Evolutionary conservation across 2,329 filamentous ascomycete genomes (phyloP).

Genomic region (Ophiocordyceps camponoti-saundersi): DNA sequence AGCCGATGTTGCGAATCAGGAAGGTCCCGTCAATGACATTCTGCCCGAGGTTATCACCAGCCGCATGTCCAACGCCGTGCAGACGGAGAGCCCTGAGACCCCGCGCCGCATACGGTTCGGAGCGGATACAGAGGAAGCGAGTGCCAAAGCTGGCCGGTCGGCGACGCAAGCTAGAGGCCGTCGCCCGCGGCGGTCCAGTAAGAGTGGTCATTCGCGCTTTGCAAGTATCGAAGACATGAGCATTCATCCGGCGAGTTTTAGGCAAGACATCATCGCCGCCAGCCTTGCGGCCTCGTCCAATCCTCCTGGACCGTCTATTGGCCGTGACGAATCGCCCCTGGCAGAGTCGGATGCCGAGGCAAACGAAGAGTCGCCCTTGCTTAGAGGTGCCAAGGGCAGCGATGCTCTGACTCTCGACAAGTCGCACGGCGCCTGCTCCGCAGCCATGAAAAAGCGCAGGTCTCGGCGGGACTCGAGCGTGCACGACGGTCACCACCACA

Average conservation of each 20-base stretch:
- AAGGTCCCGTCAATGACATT: conserved; percentile 41
- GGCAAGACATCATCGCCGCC: conserved; percentile 85
- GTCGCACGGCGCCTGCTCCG: conserved; percentile 7
- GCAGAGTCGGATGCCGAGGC: conserved; percentile 22
- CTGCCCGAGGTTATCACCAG: conserved; percentile 45
- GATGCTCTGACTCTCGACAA: conserved; percentile 12
- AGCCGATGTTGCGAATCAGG: conserved; percentile 33
- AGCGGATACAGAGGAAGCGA: conserved; percentile 12
- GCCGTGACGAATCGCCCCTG: conserved; percentile 25
- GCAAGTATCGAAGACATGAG: conserved; percentile 56
- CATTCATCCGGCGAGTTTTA: conserved; percentile 77
- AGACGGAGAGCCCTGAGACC: conserved; percentile 14
- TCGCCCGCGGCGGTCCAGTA: conserved; percentile 26
- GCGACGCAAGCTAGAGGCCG: conserved; percentile 20
- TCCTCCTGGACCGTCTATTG: conserved; percentile 33
- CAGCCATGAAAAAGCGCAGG: conserved; percentile 9
- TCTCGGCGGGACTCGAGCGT: conserved; percentile 30
- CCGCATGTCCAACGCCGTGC: conserved; percentile 20
- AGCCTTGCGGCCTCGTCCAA: conserved; percentile 35
- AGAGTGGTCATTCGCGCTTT: conserved; percentile 39
- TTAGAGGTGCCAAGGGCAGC: conserved; percentile 18
- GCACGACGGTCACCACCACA: conserved; percentile 68
- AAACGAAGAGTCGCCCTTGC: conserved; percentile 29
- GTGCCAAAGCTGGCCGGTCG: conserved; percentile 11
- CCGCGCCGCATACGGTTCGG: conserved; percentile 24